A percentile compares a stretch with the other conserved stretches of the same genome.
Conservation (phyloP, 1,139 yeast genomes). For the Candida sp. region DNA sequence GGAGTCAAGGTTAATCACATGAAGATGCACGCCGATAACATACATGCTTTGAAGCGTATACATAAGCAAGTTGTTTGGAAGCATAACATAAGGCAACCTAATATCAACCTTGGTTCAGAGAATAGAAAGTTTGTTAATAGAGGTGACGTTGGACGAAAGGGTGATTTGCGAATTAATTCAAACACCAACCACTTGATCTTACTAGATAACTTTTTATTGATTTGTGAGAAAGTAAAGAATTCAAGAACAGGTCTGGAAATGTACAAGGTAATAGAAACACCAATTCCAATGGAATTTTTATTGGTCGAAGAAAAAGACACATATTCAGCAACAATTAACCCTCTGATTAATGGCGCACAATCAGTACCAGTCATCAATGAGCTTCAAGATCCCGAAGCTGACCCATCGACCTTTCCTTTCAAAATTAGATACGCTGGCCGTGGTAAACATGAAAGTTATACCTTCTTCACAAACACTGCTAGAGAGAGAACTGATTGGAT, state of each 20-base stretch:
- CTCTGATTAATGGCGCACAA: not conserved
- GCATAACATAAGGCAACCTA: slow-evolving; percentile 31
- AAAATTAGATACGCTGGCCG: slow-evolving; percentile 45
- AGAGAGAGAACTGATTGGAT: slow-evolving; percentile 64
- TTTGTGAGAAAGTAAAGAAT: slow-evolving; percentile 50
- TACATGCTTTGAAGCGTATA: slow-evolving; percentile 44
- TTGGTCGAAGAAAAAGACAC: slow-evolving; percentile 43
- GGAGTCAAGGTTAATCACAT: slow-evolving; percentile 43
- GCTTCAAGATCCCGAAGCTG: slow-evolving; percentile 20
- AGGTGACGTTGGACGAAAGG: slow-evolving; percentile 61
- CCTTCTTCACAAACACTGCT: slow-evolving; percentile 53
- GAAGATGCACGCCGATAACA: slow-evolving; percentile 55
- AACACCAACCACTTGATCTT: slow-evolving; percentile 53
- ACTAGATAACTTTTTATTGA: slow-evolving; percentile 68
- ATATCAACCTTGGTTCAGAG: slow-evolving; percentile 53
- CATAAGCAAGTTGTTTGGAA: slow-evolving; percentile 51
- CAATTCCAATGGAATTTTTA: slow-evolving; percentile 59
- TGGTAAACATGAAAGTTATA: slow-evolving; percentile 43
- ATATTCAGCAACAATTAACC: not conserved
- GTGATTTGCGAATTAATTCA: slow-evolving; percentile 57
- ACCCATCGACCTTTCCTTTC: slow-evolving; percentile 36
- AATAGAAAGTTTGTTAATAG: slow-evolving; percentile 56
- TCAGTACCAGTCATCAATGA: slow-evolving; percentile 4
- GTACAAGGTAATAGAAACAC: slow-evolving; percentile 51
- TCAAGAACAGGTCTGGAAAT: slow-evolving; percentile 18